Evolutionary conservation across 1,284 basidiomycete species (phyloP).

Genomic region (Ceraceosorus guamensis): DNA sequence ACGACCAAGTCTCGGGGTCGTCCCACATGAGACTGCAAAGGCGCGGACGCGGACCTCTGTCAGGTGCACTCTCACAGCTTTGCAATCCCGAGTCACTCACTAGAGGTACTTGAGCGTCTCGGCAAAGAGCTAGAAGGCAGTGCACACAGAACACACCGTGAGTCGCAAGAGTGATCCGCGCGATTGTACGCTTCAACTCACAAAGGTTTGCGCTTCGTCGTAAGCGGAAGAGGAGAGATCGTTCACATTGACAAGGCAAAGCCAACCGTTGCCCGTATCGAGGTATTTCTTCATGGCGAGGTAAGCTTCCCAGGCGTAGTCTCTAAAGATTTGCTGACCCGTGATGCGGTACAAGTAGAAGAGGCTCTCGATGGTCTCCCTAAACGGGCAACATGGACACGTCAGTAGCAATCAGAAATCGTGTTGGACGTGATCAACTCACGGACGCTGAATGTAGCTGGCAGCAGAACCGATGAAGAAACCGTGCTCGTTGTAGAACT

Average conservation of each 20-base stretch:
- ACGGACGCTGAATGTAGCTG: background rate
- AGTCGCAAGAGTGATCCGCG: background rate
- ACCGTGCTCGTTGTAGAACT: slow-evolving; percentile 7
- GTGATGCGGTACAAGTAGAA: slow-evolving; percentile 31
- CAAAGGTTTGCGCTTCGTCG: background rate
- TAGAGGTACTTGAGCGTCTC: slow-evolving; percentile 42
- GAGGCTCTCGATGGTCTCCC: slow-evolving; percentile 33
- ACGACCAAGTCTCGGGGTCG: slow-evolving; percentile 18
- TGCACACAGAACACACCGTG: background rate
- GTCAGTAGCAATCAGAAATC: background rate
- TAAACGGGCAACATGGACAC: slow-evolving; percentile 11
- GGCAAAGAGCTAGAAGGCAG: slow-evolving; percentile 5
- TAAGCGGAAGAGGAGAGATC: background rate
- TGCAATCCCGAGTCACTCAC: too few relatives aligned
- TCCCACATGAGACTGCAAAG: slow-evolving; percentile 21
- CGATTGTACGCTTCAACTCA: background rate
- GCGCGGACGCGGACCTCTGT: too few relatives aligned
- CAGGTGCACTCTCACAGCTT: too few relatives aligned
- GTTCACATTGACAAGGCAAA: slow-evolving; percentile 24
- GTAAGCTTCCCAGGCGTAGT: slow-evolving; percentile 81
- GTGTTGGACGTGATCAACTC: too few relatives aligned
- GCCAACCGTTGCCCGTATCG: slow-evolving; percentile 35
- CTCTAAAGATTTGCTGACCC: slow-evolving; percentile 56
- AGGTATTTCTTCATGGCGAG: slow-evolving; percentile 76
- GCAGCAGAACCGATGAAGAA: slow-evolving; percentile 5